Evolutionary conservation across 2,329 filamentous ascomycete species (phyloP), one percentile per base, ranked within the genome.

Genomic region (Pestalotiopsis sp.): DNA sequence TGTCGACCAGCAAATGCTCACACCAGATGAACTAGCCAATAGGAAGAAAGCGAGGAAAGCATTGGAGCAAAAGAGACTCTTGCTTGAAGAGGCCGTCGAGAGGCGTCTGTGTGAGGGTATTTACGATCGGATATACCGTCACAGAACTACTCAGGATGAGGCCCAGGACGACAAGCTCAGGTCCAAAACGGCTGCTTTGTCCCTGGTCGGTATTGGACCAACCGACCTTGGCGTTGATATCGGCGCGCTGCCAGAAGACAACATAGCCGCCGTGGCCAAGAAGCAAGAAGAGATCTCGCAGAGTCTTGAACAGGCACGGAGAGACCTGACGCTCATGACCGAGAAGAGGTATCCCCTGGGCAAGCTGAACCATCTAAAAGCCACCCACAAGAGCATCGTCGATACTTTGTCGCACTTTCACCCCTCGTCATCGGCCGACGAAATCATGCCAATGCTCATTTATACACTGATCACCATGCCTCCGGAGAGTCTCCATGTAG

Each of bases 361-460:
- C 20, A 99, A 99, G 81, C 86, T 98, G 56, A 92, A 94, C 74
- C 91, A 94, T 74, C 85, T 99, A 67, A 97, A 94, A 71, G 89
- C 91, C 52, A 93, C 94, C 3, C 96, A 98, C 79, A 97, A 97
- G 82, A 92, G 91, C 71, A 98, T 99, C 70, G 96, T 99, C 62
- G 95, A 98, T 78, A 94, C 94, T 1, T 79, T 91, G 62, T 85
- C 88, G 3, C 85, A 89, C 72, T 90, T 91, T 68, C 88, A 90
- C 70, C 88, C 88, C 20, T 90, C 94, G 0, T 97, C 96, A 0
- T 98, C 96, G 1, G 96, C 96, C 2, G 96, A 99, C 76, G 96
- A 98, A 80, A 97, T 99, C 66, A 90, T 99, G 78, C 96, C 96
- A 0, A 97, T 97, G 79, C 86, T 99, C 70, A 99, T 99, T 70